These are phyloP conservation scores for Nicotiana tomentosiformis DNA, from an alignment of 257 asterid species.

Conservation along the genomic window DNA sequence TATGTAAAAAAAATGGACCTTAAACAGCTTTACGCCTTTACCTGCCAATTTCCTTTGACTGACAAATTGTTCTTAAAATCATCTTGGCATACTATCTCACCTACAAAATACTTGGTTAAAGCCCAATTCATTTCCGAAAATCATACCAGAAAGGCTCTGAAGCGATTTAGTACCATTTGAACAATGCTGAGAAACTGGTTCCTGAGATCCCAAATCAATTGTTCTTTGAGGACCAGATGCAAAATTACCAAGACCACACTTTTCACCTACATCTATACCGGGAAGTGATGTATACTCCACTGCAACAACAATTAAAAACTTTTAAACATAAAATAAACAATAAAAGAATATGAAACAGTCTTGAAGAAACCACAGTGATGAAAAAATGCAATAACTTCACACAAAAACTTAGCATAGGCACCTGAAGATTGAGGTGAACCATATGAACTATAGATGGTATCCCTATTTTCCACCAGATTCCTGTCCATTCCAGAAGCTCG, in stretches of 20 bases:
- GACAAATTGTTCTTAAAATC: constrained; percentile 36
- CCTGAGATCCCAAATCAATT: constrained; percentile 50
- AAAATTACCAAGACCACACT: constrained; percentile 31
- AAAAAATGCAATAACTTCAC: constrained; percentile 12
- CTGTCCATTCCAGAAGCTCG: constrained; percentile 40
- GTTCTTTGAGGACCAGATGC: constrained; percentile 32
- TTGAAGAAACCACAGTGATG: background rate
- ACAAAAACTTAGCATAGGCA: constrained; percentile 22
- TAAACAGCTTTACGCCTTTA: background rate
- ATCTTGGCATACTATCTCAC: constrained; percentile 43
- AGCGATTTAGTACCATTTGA: constrained; percentile 36
- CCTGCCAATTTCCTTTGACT: constrained; percentile 56
- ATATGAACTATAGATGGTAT: constrained; percentile 47
- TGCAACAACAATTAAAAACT: constrained; percentile 16
- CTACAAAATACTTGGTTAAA: constrained; percentile 36
- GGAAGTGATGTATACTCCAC: constrained; percentile 36
- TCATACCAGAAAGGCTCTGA: background rate
- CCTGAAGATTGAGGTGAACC: constrained; percentile 46
- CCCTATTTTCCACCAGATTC: constrained; percentile 17
- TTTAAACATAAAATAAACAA: background rate
- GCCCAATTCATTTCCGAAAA: background rate
- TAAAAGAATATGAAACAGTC: background rate
- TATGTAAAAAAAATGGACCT: background rate
- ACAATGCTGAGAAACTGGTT: constrained; percentile 39
- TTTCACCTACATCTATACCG: constrained; percentile 24